Conservation (phyloP, 352 stramenopile genomes). For the Pythium aquatile region DNA sequence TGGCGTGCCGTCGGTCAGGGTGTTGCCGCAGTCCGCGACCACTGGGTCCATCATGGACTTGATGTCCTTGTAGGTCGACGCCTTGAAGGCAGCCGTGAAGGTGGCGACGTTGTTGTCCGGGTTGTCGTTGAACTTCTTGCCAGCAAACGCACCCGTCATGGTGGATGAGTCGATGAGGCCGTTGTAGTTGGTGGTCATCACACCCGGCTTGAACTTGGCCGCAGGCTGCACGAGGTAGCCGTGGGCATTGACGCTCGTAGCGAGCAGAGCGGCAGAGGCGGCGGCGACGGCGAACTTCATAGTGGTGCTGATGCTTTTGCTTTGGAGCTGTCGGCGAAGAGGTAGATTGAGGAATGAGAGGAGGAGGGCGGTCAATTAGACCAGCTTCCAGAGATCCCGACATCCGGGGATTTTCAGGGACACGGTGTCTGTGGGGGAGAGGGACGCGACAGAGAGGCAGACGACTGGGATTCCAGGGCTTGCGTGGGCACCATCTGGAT, state of each 20-base stretch:
- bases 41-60: constrained; percentile 39
- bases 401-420: background rate
- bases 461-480: background rate
- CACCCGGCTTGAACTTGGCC: constrained; percentile 36
- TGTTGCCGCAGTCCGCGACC: constrained; percentile 31
- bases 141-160: constrained; percentile 35
- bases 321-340: background rate
- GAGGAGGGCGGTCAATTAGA: background rate
- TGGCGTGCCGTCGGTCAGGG: constrained; percentile 31
- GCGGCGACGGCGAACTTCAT: constrained; percentile 21
- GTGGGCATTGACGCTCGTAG: constrained; percentile 37
- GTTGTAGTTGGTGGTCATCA: constrained; percentile 36
- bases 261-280: constrained; percentile 22
- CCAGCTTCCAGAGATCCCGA: background rate
- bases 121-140: constrained; percentile 57
- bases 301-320: background rate
- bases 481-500: constrained; percentile 3
- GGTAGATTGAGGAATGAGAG: constrained; percentile 14
- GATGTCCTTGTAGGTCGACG: constrained; percentile 44
- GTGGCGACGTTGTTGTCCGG: constrained; percentile 39
- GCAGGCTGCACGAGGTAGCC: constrained; percentile 48
- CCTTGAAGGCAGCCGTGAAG: constrained; percentile 42
- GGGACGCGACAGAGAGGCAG: constrained; percentile 1
- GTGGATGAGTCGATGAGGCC: constrained; percentile 39
- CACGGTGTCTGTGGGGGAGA: background rate